Evolutionary conservation across 768 basidiomycete genomes (phyloP).

Genomic region (Sarcomyxa edulis): DNA sequence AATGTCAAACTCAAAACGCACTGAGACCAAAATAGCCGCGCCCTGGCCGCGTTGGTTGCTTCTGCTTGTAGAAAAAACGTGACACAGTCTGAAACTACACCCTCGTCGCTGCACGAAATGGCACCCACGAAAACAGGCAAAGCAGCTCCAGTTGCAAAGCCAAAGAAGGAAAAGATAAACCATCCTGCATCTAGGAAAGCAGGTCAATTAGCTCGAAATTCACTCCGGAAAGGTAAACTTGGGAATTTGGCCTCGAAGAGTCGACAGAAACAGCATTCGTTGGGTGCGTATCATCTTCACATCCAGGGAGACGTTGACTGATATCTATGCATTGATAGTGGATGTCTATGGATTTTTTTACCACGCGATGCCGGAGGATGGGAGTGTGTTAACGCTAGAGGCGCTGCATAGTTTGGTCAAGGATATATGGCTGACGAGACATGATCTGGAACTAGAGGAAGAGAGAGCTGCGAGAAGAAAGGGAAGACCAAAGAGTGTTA

Average conservation of each 20-base stretch:
- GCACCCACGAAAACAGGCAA: conserved; percentile 1
- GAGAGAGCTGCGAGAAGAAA: conserved; percentile 61
- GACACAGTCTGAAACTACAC: background rate
- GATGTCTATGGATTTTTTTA: conserved; percentile 76
- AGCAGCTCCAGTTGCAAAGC: conserved; percentile 12
- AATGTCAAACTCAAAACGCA: too few relatives aligned
- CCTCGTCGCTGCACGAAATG: conserved; percentile 2
- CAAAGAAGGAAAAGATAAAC: conserved; percentile 73
- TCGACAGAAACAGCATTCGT: conserved; percentile 45
- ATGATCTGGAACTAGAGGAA: conserved; percentile 57
- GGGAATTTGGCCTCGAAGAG: conserved; percentile 49
- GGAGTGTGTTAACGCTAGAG: conserved; percentile 48
- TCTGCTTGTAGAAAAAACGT: too few relatives aligned
- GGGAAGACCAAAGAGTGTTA: conserved; percentile 70
- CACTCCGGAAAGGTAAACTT: conserved; percentile 66
- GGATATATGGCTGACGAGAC: conserved; percentile 70
- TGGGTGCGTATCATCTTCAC: conserved; percentile 34
- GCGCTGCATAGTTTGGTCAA: conserved; percentile 62
- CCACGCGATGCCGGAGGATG: conserved; percentile 58
- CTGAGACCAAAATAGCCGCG: too few relatives aligned
- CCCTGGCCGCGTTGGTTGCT: too few relatives aligned
- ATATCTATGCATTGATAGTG: conserved; percentile 30
- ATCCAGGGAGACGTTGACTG: conserved; percentile 1
- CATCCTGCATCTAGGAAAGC: conserved; percentile 86
- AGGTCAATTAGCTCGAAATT: conserved; percentile 61